phyloP scores from a whole-genome alignment of 208 protist species.

The Trypanosoma cruzi region DNA sequence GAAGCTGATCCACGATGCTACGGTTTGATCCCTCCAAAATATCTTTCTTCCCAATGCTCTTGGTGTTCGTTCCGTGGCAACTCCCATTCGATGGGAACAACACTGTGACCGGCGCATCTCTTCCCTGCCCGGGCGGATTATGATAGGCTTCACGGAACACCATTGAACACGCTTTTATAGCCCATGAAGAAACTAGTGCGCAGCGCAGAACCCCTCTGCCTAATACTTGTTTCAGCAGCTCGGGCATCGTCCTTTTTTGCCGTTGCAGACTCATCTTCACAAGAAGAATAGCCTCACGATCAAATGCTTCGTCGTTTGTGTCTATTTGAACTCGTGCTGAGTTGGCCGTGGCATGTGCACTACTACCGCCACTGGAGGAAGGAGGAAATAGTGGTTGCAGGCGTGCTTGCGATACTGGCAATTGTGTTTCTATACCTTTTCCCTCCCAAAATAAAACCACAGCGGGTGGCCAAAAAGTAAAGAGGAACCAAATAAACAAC shows the following conservation, averaged over 20 bases:
- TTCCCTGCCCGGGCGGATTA: background rate
- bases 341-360: background rate
- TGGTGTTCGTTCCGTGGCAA: background rate
- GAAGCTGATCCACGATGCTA: background rate
- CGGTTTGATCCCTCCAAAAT: slow-evolving; percentile 1
- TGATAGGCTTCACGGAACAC: background rate
- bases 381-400: background rate
- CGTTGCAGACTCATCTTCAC: background rate
- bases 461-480: background rate
- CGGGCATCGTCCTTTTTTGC: background rate
- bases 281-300: background rate
- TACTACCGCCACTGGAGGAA: background rate
- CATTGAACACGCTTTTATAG: background rate
- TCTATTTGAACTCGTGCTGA: background rate
- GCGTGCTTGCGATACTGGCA: background rate
- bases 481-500: background rate
- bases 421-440: background rate
- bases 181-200: slow-evolving; percentile 1
- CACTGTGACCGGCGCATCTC: background rate
- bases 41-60: background rate
- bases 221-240: background rate
- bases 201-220: background rate
- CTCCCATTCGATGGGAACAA: background rate
- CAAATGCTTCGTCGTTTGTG: background rate
- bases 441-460: background rate